Base-by-base conservation (phyloP, 2,329 filamentous ascomycete genomes). In the Cryphonectria naterciae region DNA sequence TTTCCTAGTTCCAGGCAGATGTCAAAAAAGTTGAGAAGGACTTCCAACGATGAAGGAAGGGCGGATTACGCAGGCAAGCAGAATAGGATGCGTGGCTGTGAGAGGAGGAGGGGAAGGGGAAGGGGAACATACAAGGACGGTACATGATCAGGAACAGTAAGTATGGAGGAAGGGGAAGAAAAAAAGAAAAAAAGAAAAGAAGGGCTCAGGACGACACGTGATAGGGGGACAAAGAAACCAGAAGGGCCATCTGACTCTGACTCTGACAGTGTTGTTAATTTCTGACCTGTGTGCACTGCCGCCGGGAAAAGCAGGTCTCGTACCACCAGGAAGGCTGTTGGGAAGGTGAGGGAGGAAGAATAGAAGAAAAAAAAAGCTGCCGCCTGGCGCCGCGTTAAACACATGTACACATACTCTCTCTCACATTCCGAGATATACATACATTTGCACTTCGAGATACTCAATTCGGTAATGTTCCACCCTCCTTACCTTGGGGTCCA, bases 1-100 rank as follows among this genome's bases (percentile, higher is more conserved):
- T 7, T 49, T 22, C 43, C 43, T 22, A 49, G 46, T 49, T 49
- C 54, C 54, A 58, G 54, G 54, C 54, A 58, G 54, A 58, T 32
- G 7, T 56, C 25, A 28, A 56, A 56, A 56, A n/a, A 19, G 4
- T 13, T 11, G 52, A 13, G 17, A 17, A 25, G 13, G 52, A 56
- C 54, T 19, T 17, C 54, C 28, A 15, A 58, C 25, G 5, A 32
- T 32, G 54, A 58, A 58, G 54, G 54, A 58, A 58, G 54, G 10
- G 54, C 25, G 17, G 54, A 58, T 19, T 58, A 32, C 17, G 54
- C 28, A 58, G 54, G 25, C 28, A 28, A 58, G 54, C 54, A 58
- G 54, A 15, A 32, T 32, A 58, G 54, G 54, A 58, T 58, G 54
- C 13, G 54, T 58, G 54, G 54, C 54, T 58, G 54, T 58, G 46